Conservation (phyloP, 441 rosid species). For the Pelargonium citronellum region DNA sequence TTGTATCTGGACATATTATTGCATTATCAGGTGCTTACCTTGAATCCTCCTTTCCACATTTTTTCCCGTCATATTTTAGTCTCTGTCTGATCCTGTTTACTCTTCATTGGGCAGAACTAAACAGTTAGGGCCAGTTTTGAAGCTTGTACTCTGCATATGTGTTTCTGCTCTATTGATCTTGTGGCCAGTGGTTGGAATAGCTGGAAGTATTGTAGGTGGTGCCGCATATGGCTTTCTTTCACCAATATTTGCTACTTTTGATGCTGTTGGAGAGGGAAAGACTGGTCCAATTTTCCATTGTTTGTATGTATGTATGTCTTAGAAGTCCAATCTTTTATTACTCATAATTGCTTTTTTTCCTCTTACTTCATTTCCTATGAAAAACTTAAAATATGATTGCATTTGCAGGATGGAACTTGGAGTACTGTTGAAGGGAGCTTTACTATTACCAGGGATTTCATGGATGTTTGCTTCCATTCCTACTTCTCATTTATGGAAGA, state of each 20-base stretch:
- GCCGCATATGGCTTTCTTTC: constrained; percentile 70
- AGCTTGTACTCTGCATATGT: constrained; percentile 58
- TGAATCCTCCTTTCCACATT: constrained; percentile 13
- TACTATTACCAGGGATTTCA: constrained; percentile 61
- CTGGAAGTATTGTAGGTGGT: constrained; percentile 63
- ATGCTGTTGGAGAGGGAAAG: constrained; percentile 88
- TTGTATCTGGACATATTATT: constrained; percentile 53
- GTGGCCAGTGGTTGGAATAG: constrained; percentile 61
- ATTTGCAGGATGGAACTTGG: constrained; percentile 89
- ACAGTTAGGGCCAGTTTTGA: constrained; percentile 66
- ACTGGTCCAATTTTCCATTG: constrained; percentile 51
- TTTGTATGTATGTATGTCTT: constrained; percentile 53
- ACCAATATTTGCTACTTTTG: constrained; percentile 87
- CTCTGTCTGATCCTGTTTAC: constrained; percentile 22
- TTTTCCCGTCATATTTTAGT: neutral
- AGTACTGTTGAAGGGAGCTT: constrained; percentile 53
- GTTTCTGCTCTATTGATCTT: constrained; percentile 43
- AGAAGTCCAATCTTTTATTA: neutral
- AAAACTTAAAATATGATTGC: constrained; percentile 9
- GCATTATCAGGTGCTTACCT: constrained; percentile 50
- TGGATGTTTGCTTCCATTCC: constrained; percentile 71
- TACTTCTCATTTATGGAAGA: constrained; percentile 72
- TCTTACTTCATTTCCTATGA: constrained; percentile 8
- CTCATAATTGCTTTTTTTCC: neutral
- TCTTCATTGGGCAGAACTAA: constrained; percentile 52